Evolutionary conservation across 345 rosid genomes (phyloP).

Genomic region (Lepidium sativum): DNA sequence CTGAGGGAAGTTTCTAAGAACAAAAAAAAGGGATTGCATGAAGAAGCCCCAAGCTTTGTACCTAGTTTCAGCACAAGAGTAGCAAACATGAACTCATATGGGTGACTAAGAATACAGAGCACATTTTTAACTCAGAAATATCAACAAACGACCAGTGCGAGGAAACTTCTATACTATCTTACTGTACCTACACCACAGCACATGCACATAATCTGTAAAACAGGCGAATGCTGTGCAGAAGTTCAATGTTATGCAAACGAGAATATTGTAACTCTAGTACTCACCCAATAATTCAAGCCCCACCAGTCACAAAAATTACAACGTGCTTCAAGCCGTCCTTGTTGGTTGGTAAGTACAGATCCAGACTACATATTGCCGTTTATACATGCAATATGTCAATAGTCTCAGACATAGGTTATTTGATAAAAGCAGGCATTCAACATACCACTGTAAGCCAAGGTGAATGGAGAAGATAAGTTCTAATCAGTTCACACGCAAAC

Average conservation of each 20-base stretch:
- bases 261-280: conserved; percentile 19
- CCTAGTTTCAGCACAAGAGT: conserved; percentile 28
- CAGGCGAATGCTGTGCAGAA: background rate
- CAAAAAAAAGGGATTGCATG: background rate
- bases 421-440: background rate
- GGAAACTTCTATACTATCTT: background rate
- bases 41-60: conserved; percentile 89
- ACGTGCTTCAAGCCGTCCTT: conserved; percentile 69
- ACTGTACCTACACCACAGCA: background rate
- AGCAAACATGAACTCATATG: conserved; percentile 6
- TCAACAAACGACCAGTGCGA: background rate
- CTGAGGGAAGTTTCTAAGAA: conserved; percentile 86
- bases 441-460: background rate
- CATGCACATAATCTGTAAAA: background rate
- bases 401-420: background rate
- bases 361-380: conserved; percentile 44
- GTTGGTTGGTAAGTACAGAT: conserved; percentile 66
- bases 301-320: conserved; percentile 92
- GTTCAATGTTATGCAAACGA: background rate
- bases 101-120: background rate
- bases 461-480: background rate
- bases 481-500: conserved; percentile 29
- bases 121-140: background rate
- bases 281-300: conserved; percentile 98
- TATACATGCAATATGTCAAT: background rate